Conservation (phyloP, 495 filamentous ascomycete species). For the Aspergillus affinis region DNA sequence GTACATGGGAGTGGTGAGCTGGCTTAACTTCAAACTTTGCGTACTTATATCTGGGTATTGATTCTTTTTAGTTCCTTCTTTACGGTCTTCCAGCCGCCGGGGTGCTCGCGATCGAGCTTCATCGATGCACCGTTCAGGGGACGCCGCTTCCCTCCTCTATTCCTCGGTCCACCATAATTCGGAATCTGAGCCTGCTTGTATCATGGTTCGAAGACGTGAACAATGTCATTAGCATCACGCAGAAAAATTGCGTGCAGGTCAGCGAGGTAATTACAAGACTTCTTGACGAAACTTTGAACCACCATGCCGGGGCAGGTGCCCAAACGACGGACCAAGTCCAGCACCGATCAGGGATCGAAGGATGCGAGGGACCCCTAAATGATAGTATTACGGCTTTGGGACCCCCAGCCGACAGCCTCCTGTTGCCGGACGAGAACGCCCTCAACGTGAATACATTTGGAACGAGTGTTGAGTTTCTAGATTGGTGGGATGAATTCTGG, state of each 20-base stretch:
- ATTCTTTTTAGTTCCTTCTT: neutral
- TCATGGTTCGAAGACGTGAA: conserved; percentile 3
- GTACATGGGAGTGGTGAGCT: neutral
- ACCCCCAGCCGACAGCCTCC: neutral
- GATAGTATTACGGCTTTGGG: neutral
- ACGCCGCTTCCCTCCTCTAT: neutral
- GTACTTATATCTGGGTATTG: neutral
- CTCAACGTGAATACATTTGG: neutral
- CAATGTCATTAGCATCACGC: neutral
- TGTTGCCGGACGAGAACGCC: neutral
- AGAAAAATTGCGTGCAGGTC: conserved; percentile 3
- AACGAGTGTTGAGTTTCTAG: conserved; percentile 1
- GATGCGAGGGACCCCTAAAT: neutral
- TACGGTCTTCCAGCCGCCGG: neutral
- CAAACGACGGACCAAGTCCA: neutral
- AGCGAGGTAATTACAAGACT: conserved; percentile 1
- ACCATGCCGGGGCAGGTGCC: neutral
- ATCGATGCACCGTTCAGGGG: conserved; percentile 2
- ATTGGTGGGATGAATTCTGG: conserved; percentile 4
- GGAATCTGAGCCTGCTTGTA: neutral
- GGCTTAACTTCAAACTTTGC: neutral
- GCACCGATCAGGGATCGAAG: neutral
- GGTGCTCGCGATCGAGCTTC: neutral
- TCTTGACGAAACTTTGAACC: conserved; percentile 1
- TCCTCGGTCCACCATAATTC: conserved; percentile 2